Base-by-base conservation (phyloP, 768 basidiomycete genomes). In the Tylopilus cervinicoccineus region DNA sequence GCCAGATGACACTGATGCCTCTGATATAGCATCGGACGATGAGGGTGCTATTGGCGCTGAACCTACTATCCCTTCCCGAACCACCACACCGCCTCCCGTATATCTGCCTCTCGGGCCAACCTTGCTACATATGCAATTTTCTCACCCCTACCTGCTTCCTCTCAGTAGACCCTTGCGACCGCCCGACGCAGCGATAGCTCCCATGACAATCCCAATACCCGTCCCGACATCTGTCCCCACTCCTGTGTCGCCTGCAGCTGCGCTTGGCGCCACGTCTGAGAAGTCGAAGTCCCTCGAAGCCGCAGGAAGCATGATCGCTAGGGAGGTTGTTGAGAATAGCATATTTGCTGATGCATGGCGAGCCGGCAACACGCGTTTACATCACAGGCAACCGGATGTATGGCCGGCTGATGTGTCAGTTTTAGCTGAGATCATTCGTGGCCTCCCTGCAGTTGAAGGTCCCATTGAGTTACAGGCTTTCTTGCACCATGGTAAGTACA, bases 171-270 rank as follows among this genome's bases (percentile, higher is more conserved):
- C 85, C 4, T 67, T 88, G 3, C 78, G 79, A 1, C 77, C 82
- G 1, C 81, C 81, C 1, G 83, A 75, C 2, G 71, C 77, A 10
- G 73, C 73, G 22, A 71, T 77, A 3, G 72, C 72, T 12, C 73
- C 76, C 9, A 72, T 74, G 38, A 70, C 70, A 53, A 70, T 74
- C 4, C 67, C 72, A 0, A 60, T 70, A 14, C 64, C 72, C 13
- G 60, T 73, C 5, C 69, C 68, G 4, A 71, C 72, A 3, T 76
- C 77, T n/a, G 88, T 84, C 0, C 88, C 88, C 1, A 93, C 90
- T 0, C 90, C 90, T 1, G 87, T 92, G 3, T 92, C 89, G 0
- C 90, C 90, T 17, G 88, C 86, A 5, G 84, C 86, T 1, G 72
- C 73, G 1, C 68, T 87, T 27, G 84, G 84, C 5, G 75, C 78